Evolutionary conservation across 345 rosid species (phyloP).

Genomic region (Salix viminalis): DNA sequence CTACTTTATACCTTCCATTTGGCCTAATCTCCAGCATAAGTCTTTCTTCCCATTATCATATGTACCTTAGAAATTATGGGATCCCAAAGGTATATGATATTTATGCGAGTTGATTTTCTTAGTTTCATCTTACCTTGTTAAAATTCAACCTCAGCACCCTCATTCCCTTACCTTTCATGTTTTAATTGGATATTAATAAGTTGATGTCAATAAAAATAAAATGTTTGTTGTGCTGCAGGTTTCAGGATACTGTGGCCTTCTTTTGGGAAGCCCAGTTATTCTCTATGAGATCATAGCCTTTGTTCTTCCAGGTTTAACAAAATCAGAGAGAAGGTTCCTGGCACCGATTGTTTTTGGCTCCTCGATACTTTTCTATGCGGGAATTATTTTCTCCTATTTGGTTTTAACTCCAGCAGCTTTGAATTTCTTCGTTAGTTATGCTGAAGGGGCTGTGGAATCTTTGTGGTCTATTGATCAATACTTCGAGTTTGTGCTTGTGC

Average conservation of each 20-base stretch:
- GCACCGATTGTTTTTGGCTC: slow-evolving; percentile 94
- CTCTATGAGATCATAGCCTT: slow-evolving; percentile 91
- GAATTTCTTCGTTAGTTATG: slow-evolving; percentile 87
- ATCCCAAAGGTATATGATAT: neutral
- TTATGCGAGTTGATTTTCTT: too few relatives aligned
- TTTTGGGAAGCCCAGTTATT: slow-evolving; percentile 87
- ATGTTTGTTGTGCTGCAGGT: slow-evolving; percentile 48
- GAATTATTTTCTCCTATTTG: slow-evolving; percentile 75
- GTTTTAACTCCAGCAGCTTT: slow-evolving; percentile 92
- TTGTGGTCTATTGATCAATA: slow-evolving; percentile 98
- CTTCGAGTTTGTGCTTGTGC: slow-evolving; percentile 93
- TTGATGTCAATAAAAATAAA: neutral
- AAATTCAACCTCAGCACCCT: neutral
- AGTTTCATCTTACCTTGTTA: neutral
- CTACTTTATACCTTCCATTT: neutral
- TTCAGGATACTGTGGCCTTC: slow-evolving; percentile 93
- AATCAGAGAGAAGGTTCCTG: slow-evolving; percentile 80
- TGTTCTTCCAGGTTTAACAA: slow-evolving; percentile 92
- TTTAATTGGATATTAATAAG: slow-evolving; percentile 1
- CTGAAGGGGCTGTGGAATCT: slow-evolving; percentile 96
- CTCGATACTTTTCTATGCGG: slow-evolving; percentile 85
- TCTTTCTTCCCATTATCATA: neutral
- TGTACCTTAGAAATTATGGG: neutral
- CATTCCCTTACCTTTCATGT: neutral
- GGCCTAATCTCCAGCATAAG: neutral